Base-by-base conservation (phyloP, 208 protist species). In the Herpetomonas samuelpessoai region DNA sequence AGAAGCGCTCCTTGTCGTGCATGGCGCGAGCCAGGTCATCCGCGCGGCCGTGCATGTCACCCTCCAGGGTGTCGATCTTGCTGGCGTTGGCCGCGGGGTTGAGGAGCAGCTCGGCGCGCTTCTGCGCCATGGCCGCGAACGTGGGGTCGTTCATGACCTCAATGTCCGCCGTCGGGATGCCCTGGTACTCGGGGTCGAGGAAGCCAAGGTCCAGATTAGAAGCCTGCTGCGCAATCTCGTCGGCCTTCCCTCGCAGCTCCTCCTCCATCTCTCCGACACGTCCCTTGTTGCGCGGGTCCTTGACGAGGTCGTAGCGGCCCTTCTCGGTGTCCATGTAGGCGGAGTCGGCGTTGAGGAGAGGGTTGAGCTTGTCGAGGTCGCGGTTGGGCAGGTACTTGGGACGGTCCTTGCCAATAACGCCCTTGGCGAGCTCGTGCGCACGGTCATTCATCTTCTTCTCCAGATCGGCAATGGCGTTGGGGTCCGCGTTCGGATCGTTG, bases 151-250 rank as follows among this genome's bases (percentile, higher is more conserved):
- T 65, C 59, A 77, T 71, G 22, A 89, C 59, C 22, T 83, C 54
- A 18, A 91, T 67, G 62, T 86, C 75, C 45, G 58, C 70, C 16
- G 61, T 74, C 14, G 81, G 83, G 54, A 91, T 86, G n/a, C 81
- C 83, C 45, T 87, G 78, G 62, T 85, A 82, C 66, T 91, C 76
- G 29, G 71, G 64, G 29, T 83, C 79, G 24, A 88, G 70, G 68
- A 85, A 83, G 62, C 52, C 70, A 30, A 84, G 68, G 39, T 89
- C 73, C n/a, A 51, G 49, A 22, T 53, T 54, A 26, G 56, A 35
- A 18, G 51, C 62, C 3, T 65, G n/a, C 38, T 86, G 73, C 18
- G 65, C 61, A 47, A 86, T 67, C 24, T 65, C 61, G 6, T 71
- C 55, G 0, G 77, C 81, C 21, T 55, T 59, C 14, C 59, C 47